Base-by-base conservation (phyloP, 306 rosid genomes). In the Citrullus colocynthis region DNA sequence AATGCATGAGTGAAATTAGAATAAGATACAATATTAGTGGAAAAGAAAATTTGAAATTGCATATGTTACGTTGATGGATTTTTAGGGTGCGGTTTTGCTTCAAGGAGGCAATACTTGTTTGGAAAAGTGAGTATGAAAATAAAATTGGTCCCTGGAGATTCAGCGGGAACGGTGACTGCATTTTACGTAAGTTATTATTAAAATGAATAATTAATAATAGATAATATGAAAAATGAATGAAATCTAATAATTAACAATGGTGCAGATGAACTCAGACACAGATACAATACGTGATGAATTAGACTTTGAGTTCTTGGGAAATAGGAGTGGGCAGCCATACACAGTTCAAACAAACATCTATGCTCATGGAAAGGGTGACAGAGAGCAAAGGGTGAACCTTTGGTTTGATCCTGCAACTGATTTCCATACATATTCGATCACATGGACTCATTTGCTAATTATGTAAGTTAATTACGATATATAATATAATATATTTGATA, bases 101-200 rank as follows among this genome's bases (percentile, higher is more conserved):
- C 98, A 32, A 89, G 79, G 79, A 78, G 30, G 5, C 86, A 89
- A 79, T 92, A 89, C 85, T 64, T 95, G 86, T 95, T 90, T 54
- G 98, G 98, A 4, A 96, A 93, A 57, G 95, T 92, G 74, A 95
- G 97, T 88, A 95, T 95, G 96, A 92, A 92, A 91, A 89, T 95
- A 91, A 95, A 95, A 83, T 97, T 95, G 72, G 41, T 92, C 39
- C 89, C 96, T 0, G 97, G 97, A 20, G 98, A 95, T 81, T 95
- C 98, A 21, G 98, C 98, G 1, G 98, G 98, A 41, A 95, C 97
- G 0, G 98, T 95, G 58, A 92, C 98, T 14, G 98, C 98, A 65
- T 95, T 95, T 77, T 95, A 95, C 78, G 98, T 95, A 76, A 52
- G 57, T 52, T 16, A 15, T 1, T 1, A 5, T 4, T 52, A 52